A percentile compares a stretch with the other conserved stretches of the same genome.
phyloP scores from a whole-genome alignment of 495 filamentous ascomycete genomes.

The Trichoderma parareesei region DNA sequence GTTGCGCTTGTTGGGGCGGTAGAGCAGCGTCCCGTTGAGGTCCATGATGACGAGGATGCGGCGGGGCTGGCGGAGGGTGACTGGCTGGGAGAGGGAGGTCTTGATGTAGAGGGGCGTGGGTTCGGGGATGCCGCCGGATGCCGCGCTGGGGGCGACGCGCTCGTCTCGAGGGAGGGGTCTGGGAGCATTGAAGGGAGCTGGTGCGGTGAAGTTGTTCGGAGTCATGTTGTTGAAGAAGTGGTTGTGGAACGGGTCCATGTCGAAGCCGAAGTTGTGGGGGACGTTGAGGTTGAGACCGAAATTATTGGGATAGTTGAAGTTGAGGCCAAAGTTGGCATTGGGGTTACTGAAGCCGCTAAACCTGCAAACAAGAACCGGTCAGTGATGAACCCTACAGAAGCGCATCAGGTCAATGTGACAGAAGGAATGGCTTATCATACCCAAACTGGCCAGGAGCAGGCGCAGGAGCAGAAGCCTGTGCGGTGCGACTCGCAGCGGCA shows the following conservation, averaged over 20 bases:
- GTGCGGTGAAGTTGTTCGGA: background rate
- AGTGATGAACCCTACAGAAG: background rate
- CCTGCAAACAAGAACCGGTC: background rate
- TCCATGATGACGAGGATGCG: slow-evolving; percentile 76
- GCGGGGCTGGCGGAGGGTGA: slow-evolving; percentile 21
- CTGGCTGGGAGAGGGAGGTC: slow-evolving; percentile 17
- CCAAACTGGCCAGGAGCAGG: background rate
- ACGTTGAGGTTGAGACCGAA: background rate
- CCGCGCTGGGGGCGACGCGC: slow-evolving; percentile 27
- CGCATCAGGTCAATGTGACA: background rate
- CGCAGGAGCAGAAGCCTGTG: background rate
- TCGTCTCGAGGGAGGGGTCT: slow-evolving; percentile 14
- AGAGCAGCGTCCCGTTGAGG: slow-evolving; percentile 83
- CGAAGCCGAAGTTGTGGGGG: background rate
- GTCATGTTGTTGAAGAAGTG: background rate
- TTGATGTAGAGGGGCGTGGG: slow-evolving; percentile 35
- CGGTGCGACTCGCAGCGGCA: background rate
- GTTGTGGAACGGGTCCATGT: background rate
- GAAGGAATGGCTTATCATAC: background rate
- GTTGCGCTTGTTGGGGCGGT: slow-evolving; percentile 45
- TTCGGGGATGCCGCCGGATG: slow-evolving; percentile 42
- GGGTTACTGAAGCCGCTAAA: background rate
- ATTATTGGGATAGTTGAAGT: background rate
- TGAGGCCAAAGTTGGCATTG: background rate
- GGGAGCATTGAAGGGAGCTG: background rate